Evolutionary conservation across 306 rosid genomes (phyloP).

Genomic region (Argentina anserina): DNA sequence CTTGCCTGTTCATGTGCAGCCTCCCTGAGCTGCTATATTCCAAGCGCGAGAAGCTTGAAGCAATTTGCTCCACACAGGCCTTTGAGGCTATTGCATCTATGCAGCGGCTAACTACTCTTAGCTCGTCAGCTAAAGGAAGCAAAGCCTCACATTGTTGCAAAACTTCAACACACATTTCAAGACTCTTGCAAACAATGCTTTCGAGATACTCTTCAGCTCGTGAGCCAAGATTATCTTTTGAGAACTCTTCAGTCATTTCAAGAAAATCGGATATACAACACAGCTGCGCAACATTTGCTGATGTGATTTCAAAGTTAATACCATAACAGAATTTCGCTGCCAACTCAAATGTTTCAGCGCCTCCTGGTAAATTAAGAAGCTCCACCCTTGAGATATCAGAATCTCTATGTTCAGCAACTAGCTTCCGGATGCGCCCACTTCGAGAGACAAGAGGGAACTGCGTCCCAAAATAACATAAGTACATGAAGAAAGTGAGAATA

Average conservation of each 20-base stretch:
- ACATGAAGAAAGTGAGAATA: conserved; percentile 8
- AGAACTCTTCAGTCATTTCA: conserved; percentile 91
- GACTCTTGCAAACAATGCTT: conserved; percentile 76
- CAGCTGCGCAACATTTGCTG: conserved; percentile 83
- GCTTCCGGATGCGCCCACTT: conserved; percentile 82
- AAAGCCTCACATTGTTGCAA: conserved; percentile 84
- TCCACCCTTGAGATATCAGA: conserved; percentile 88
- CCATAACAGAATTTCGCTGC: conserved; percentile 98
- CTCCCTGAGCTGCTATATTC: conserved; percentile 99
- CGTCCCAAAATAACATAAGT: conserved; percentile 29
- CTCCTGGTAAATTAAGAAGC: conserved; percentile 90
- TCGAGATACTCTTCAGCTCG: conserved; percentile 82
- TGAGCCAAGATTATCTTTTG: conserved; percentile 81
- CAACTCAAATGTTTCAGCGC: conserved; percentile 81
- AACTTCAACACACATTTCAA: conserved; percentile 91
- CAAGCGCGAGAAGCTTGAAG: conserved; percentile 92
- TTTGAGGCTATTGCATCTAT: conserved; percentile 92
- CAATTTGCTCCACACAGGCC: conserved; percentile 95
- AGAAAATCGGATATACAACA: conserved; percentile 85
- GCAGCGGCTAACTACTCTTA: conserved; percentile 72
- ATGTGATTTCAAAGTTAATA: conserved; percentile 86
- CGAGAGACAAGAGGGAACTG: conserved; percentile 98
- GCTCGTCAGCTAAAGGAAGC: conserved; percentile 87
- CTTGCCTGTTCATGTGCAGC: conserved; percentile 85
- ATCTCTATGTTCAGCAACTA: conserved; percentile 94